Conservation (phyloP, 2,329 filamentous ascomycete genomes). For the Calonectria honghensis region DNA sequence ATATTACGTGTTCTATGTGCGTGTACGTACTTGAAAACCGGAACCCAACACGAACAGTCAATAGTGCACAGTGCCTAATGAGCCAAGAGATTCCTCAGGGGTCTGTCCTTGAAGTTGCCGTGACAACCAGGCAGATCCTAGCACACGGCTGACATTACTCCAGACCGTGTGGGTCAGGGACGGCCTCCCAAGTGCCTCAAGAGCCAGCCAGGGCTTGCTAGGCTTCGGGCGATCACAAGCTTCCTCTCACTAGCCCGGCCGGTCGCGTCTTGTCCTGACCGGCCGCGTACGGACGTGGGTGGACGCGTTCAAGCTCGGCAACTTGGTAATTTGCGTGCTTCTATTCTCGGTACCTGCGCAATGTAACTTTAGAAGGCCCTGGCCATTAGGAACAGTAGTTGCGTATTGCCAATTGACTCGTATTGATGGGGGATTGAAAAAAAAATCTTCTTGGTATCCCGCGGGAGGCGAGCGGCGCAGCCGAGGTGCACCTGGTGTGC, state of each 20-base stretch:
- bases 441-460: conserved; percentile 9
- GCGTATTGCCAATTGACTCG: conserved; percentile 15
- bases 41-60: conserved; percentile 41
- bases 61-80: conserved; percentile 38
- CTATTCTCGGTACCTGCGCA: conserved; percentile 35
- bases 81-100: conserved; percentile 47
- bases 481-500: conserved; percentile 10
- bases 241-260: conserved; percentile 34
- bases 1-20: conserved; percentile 26
- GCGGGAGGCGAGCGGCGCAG: conserved; percentile 25
- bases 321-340: conserved; percentile 30
- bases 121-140: conserved; percentile 50
- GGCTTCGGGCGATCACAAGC: conserved; percentile 45
- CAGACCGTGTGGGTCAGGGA: conserved; percentile 45
- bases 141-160: conserved; percentile 43
- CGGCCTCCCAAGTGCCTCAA: conserved; percentile 35
- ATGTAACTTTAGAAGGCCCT: conserved; percentile 35
- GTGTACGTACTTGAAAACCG: conserved; percentile 9
- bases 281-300: conserved; percentile 29
- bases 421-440: neutral
- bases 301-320: conserved; percentile 19
- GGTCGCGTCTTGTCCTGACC: conserved; percentile 36
- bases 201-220: conserved; percentile 24
- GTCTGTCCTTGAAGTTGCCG: conserved; percentile 50
- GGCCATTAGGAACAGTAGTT: conserved; percentile 25